Percentiles rank a stretch among this genome's conserved stretches.
phyloP scores from a whole-genome alignment of 1,284 basidiomycete species.

The Rhodotorula sp. region DNA sequence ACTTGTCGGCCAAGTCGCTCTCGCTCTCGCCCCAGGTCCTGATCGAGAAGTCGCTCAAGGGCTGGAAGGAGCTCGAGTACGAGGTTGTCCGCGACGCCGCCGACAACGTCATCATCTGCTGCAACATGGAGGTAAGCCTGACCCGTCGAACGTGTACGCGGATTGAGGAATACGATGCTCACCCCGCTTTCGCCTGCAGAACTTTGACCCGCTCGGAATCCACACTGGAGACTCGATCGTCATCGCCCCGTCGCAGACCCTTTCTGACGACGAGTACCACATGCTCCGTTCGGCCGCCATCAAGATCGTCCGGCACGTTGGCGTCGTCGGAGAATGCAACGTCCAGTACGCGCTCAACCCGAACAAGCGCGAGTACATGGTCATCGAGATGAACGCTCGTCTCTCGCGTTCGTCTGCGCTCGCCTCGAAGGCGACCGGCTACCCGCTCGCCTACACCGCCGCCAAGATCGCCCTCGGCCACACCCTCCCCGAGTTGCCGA shows the following conservation, averaged over 20 bases:
- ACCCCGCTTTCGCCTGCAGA: slow-evolving; percentile 65
- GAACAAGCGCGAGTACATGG: slow-evolving; percentile 87
- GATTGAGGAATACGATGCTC: background rate
- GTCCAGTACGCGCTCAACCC: slow-evolving; percentile 99
- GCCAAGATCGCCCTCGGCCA: slow-evolving; percentile 99
- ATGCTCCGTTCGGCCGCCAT: slow-evolving; percentile 97
- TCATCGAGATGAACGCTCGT: slow-evolving; percentile 92
- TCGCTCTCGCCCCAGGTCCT: slow-evolving; percentile 92
- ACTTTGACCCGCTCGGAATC: slow-evolving; percentile 97
- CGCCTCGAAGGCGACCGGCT: slow-evolving; percentile 98
- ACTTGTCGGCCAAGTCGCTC: slow-evolving; percentile 87
- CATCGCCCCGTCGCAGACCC: slow-evolving; percentile 95
- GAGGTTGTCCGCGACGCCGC: slow-evolving; percentile 97
- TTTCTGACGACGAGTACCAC: slow-evolving; percentile 85
- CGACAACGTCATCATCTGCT: slow-evolving; percentile 55
- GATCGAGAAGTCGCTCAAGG: slow-evolving; percentile 97
- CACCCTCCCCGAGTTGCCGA: slow-evolving; percentile 95
- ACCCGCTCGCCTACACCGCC: slow-evolving; percentile 97
- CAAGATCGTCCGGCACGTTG: slow-evolving; percentile 95
- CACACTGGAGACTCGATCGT: slow-evolving; percentile 99
- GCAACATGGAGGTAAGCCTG: slow-evolving; percentile 44
- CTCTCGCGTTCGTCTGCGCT: slow-evolving; percentile 62
- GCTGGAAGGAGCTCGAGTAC: slow-evolving; percentile 99
- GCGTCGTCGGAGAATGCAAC: slow-evolving; percentile 92
- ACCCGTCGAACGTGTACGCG: background rate